phyloP scores from a whole-genome alignment of 306 rosid species.

The Begonia fuchsioides region DNA sequence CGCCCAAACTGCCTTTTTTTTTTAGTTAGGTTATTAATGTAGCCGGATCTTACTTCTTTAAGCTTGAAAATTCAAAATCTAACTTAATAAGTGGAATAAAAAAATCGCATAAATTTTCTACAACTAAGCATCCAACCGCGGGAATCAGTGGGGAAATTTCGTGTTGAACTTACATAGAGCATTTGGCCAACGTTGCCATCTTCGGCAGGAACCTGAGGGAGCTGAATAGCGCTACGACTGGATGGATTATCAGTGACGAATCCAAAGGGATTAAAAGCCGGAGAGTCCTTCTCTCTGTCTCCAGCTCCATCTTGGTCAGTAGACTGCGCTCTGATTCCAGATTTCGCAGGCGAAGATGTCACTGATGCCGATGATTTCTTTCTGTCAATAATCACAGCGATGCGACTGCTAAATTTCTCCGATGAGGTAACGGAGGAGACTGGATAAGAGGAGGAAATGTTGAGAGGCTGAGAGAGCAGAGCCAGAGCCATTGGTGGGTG shows the following conservation, averaged over 20 bases:
- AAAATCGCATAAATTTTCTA: too few species aligned
- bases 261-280: conserved; percentile 79
- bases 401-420: conserved; percentile 1
- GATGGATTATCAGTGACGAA: conserved; percentile 91
- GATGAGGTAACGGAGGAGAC: conserved; percentile 8
- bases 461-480: conserved; percentile 37
- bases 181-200: conserved; percentile 95
- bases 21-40: not conserved
- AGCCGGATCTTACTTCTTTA: too few species aligned
- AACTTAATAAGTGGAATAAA: too few species aligned
- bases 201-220: conserved; percentile 71
- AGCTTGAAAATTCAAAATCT: too few species aligned
- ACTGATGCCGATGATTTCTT: conserved; percentile 4
- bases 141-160: not conserved
- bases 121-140: not conserved
- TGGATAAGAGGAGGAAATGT: conserved; percentile 16
- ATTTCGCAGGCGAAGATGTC: not conserved
- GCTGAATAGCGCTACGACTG: conserved; percentile 80
- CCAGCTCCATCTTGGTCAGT: conserved; percentile 23
- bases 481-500: conserved; percentile 18
- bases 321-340: conserved; percentile 35
- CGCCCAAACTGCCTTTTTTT: not conserved
- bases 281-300: conserved; percentile 21
- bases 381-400: conserved; percentile 3
- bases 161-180: conserved; percentile 45